These are phyloP conservation scores for Sequoiadendron giganteum DNA, from an alignment of 75 land plant species.

Conservation along the genomic window DNA sequence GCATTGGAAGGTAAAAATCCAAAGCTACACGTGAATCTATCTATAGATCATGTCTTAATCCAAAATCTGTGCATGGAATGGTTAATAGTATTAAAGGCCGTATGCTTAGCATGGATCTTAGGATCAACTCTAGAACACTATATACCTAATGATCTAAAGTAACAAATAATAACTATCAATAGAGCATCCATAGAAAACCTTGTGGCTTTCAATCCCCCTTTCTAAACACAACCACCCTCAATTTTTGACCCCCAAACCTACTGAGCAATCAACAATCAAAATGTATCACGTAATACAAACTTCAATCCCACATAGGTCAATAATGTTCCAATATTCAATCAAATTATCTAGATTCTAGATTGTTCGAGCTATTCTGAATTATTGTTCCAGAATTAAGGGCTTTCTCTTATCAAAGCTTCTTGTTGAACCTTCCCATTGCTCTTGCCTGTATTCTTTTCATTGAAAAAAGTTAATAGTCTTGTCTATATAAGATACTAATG, in stretches of 20 bases:
- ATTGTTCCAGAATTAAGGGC: neutral
- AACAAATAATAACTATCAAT: no score
- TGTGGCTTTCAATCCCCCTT: neutral
- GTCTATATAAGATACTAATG: neutral
- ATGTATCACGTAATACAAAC: neutral
- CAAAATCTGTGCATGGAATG: neutral
- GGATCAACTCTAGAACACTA: neutral
- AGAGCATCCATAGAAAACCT: no score
- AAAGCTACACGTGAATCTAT: neutral
- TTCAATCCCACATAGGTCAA: neutral
- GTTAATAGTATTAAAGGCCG: neutral
- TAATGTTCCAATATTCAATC: neutral
- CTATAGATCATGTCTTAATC: neutral
- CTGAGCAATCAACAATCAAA: neutral
- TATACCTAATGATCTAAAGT: no score
- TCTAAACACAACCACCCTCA: neutral
- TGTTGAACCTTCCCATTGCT: neutral
- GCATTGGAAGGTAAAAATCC: neutral
- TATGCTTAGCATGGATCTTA: neutral
- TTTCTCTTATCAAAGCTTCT: neutral
- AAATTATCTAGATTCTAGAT: neutral
- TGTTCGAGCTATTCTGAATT: neutral
- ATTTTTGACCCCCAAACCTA: neutral
- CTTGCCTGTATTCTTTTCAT: neutral
- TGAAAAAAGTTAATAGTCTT: neutral